Conservation (phyloP, 2,329 filamentous ascomycete genomes). For the Thelonectria olida region DNA sequence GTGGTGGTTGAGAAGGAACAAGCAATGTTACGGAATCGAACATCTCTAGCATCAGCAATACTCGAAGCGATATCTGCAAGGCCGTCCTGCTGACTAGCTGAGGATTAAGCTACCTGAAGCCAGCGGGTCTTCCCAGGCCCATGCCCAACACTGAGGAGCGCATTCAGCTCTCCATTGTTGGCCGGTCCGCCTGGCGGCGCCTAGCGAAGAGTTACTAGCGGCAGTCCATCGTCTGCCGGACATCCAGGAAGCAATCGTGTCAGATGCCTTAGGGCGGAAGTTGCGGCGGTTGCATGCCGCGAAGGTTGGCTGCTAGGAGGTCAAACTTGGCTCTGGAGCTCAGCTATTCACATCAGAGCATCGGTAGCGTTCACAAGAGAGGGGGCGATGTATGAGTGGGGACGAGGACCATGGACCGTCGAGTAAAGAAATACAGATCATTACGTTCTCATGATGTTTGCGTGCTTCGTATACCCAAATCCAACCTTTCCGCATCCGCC, state of each 20-base stretch:
- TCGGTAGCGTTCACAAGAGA: not conserved
- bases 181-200: not conserved
- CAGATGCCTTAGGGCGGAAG: not conserved
- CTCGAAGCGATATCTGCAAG: slow-evolving; percentile 1
- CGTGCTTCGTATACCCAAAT: too few species aligned
- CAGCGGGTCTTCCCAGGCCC: slow-evolving; percentile 7
- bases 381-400: not conserved
- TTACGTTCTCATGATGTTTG: not conserved
- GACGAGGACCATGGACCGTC: not conserved
- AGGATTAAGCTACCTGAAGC: not conserved
- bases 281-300: slow-evolving; percentile 3
- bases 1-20: slow-evolving; percentile 30
- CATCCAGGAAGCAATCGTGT: not conserved
- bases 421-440: not conserved
- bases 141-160: slow-evolving; percentile 1
- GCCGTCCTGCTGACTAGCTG: not conserved
- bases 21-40: slow-evolving; percentile 15
- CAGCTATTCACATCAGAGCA: not conserved
- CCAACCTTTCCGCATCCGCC: too few species aligned
- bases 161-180: not conserved
- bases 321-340: not conserved
- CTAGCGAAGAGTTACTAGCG: slow-evolving; percentile 1
- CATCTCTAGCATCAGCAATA: slow-evolving; percentile 15
- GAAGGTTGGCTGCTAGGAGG: not conserved
- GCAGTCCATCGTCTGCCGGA: not conserved